phyloP scores from a whole-genome alignment of 73 alveolate species.

The Durusdinium trenchii region DNA sequence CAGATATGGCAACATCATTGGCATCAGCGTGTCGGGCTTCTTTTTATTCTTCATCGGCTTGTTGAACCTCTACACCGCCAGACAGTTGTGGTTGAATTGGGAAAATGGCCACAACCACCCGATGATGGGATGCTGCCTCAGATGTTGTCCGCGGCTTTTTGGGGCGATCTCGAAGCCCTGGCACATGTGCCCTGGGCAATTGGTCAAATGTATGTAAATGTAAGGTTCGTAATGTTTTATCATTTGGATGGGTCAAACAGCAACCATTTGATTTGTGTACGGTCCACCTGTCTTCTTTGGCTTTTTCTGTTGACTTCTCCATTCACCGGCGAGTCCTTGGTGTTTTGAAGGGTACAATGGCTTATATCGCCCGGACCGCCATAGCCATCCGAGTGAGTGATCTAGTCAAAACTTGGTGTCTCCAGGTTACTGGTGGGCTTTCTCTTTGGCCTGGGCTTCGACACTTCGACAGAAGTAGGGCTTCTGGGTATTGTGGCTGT shows the following conservation, averaged over 20 bases:
- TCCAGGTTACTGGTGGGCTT: constrained; percentile 67
- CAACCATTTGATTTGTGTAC: no score
- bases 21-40: constrained; percentile 40
- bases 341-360: no score
- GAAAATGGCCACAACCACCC: background rate
- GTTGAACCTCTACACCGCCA: constrained; percentile 54
- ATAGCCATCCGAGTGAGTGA: no score
- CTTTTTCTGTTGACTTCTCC: no score
- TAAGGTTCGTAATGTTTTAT: no score
- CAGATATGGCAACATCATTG: constrained; percentile 18
- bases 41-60: constrained; percentile 33
- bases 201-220: no score
- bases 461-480: constrained; percentile 83
- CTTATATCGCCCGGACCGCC: no score
- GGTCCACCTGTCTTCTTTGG: no score
- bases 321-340: no score
- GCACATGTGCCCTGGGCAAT: no score
- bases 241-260: no score
- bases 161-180: constrained; percentile 39
- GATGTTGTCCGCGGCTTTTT: constrained; percentile 78
- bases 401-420: no score
- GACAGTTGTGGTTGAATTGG: constrained; percentile 68
- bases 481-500: constrained; percentile 62
- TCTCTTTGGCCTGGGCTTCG: constrained; percentile 86
- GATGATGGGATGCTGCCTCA: constrained; percentile 48